Conservation (phyloP, 2,329 filamentous ascomycete species). For the Penicillium sp. region DNA sequence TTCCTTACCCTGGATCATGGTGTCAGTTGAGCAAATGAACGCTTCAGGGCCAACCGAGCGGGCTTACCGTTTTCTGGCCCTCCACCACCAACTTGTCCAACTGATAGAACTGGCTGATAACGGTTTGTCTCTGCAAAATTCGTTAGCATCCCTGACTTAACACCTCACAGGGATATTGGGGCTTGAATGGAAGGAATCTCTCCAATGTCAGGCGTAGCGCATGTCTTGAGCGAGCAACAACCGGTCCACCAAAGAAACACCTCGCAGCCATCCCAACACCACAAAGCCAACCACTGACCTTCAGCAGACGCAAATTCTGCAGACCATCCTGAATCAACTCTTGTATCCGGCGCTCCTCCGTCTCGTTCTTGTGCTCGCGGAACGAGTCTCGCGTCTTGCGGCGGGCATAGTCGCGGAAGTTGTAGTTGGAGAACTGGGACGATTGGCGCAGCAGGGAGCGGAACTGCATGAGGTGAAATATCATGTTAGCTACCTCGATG, state of each 20-base stretch:
- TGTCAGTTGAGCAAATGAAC: conserved; percentile 7
- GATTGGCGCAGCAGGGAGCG: conserved; percentile 87
- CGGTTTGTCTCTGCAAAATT: conserved; percentile 78
- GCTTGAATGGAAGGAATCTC: neutral
- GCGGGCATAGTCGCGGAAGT: conserved; percentile 95
- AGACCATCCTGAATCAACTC: conserved; percentile 86
- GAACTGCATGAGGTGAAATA: conserved; percentile 60
- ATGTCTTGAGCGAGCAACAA: neutral
- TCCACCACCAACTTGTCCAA: conserved; percentile 90
- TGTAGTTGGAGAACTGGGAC: conserved; percentile 87
- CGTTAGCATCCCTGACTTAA: conserved; percentile 35
- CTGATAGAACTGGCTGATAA: conserved; percentile 94
- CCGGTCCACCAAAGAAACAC: neutral
- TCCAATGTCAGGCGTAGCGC: neutral
- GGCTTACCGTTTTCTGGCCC: conserved; percentile 71
- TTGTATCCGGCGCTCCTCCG: conserved; percentile 76
- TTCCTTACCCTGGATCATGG: conserved; percentile 43
- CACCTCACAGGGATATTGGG: neutral
- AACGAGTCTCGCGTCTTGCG: conserved; percentile 90
- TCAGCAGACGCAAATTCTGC: conserved; percentile 83
- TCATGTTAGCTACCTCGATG: neutral
- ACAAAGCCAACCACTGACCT: conserved; percentile 61
- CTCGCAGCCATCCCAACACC: neutral
- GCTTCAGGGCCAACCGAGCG: conserved; percentile 12
- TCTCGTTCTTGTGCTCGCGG: conserved; percentile 71